Evolutionary conservation across 2,329 filamentous ascomycete species (phyloP).

Genomic region (Exophiala dermatitidis): DNA sequence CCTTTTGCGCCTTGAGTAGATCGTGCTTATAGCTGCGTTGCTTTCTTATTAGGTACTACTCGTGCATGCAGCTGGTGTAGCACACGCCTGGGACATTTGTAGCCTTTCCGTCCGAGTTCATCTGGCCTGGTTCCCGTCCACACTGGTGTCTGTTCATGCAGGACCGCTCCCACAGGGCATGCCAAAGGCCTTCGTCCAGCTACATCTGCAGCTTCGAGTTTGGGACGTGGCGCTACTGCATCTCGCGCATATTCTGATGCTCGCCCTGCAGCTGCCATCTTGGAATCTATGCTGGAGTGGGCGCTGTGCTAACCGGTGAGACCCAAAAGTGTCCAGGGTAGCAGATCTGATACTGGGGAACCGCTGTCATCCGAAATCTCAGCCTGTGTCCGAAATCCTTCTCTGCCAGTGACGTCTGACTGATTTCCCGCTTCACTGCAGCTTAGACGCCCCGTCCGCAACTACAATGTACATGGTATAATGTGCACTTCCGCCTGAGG

Average conservation of each 20-base stretch:
- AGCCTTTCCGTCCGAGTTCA: background rate
- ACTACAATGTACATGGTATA: no score
- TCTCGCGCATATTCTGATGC: constrained; percentile 3
- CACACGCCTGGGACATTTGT: background rate
- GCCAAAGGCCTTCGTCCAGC: background rate
- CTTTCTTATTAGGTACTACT: no score
- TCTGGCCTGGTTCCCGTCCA: constrained; percentile 12
- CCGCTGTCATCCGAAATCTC: constrained; percentile 1
- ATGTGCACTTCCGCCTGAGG: no score
- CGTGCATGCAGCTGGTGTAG: constrained; percentile 1
- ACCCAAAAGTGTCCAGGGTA: constrained; percentile 13
- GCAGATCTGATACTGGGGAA: background rate
- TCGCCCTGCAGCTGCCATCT: constrained; percentile 13
- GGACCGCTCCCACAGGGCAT: constrained; percentile 11
- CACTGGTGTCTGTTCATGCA: constrained; percentile 16
- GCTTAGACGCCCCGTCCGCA: no score
- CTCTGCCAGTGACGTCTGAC: background rate
- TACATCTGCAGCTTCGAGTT: constrained; percentile 13
- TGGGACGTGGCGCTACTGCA: constrained; percentile 20
- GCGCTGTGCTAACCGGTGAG: constrained; percentile 17
- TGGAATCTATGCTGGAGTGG: constrained; percentile 4
- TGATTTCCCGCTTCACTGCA: background rate
- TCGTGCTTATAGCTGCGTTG: no score
- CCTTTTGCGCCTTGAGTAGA: background rate
- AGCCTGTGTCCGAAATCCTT: background rate